Evolutionary conservation across 495 filamentous ascomycete genomes (phyloP).

Genomic region (Neurospora sp.): DNA sequence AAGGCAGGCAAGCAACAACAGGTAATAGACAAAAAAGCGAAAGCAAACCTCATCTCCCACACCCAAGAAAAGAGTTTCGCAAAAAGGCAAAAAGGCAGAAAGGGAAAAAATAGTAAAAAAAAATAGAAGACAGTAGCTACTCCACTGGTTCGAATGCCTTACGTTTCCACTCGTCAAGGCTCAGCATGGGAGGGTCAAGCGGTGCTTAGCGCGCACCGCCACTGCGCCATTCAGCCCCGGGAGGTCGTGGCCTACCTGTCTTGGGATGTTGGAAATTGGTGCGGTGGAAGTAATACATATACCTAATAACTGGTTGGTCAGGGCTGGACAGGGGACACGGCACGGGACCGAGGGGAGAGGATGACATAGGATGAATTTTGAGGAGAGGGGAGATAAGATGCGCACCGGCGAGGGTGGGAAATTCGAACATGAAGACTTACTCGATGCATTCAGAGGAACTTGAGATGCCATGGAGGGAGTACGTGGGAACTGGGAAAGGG

Average conservation of each 20-base stretch:
- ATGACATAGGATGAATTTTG: not conserved
- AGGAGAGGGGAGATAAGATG: not conserved
- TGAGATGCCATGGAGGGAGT: no score
- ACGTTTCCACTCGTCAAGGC: not conserved
- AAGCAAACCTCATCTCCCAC: no score
- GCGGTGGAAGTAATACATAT: not conserved
- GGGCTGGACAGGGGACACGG: not conserved
- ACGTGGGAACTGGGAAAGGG: no score
- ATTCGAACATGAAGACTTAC: not conserved
- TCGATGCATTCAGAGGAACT: not conserved
- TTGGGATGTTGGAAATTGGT: not conserved
- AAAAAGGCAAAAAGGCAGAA: not conserved
- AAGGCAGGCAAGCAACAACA: no score
- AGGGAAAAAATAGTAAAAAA: not conserved
- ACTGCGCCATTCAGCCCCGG: not conserved
- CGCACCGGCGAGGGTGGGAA: not conserved
- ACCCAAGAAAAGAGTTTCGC: no score
- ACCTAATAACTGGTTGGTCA: not conserved
- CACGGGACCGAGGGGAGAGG: not conserved
- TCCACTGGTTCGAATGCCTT: not conserved
- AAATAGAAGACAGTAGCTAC: not conserved
- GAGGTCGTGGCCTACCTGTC: not conserved
- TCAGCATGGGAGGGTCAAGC: not conserved
- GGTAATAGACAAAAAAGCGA: no score
- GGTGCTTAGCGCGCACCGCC: no score